Base-by-base conservation (phyloP, 2,329 filamentous ascomycete genomes). In the Lachnellula hyalina region DNA sequence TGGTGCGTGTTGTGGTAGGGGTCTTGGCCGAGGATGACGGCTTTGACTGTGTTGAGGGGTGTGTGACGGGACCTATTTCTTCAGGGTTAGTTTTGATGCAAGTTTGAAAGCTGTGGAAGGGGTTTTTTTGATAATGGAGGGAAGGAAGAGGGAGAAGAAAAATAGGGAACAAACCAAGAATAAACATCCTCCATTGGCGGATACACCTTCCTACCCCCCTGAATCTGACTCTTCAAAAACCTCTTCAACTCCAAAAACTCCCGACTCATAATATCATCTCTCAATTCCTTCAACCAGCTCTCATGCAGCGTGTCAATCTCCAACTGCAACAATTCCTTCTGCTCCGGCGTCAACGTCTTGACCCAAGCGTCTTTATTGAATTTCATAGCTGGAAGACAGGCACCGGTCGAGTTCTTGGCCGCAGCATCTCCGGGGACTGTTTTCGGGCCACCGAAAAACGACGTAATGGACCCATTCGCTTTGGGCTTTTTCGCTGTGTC, bases 1-100 rank as follows among this genome's bases (percentile, higher is more conserved):
- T 99, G 94, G 72, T 95, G 95, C 70, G 84, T 72, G 71, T 96
- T 96, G 76, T 99, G 94, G 72, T 99, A 99, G 2, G 94, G 94
- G 70, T 99, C 94, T 75, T 99, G 94, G 61, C 94, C 94, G 52
- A 97, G 73, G 67, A 99, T 91, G 57, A 99, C 92, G 54, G 89
- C 88, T 72, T 96, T 96, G 71, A 97, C 92, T 14, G 80, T 86
- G 74, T 86, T 77, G 64, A 99, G 85, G 7, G 94, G 92, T 0
- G 93, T 96, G 71, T 96, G 88, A 25, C 91, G 88, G 57, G 93
- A 96, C 93, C 93, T 96, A 11, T 52, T 56, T 44, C 15, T 49
- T 41, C 28, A 36, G 19, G 7, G 11, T 17, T 14, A 40, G 36
- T 15, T 15, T 15, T 15, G 12, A 40, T 11, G 17, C 19, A 23